A percentile compares a stretch with the other conserved stretches of the same genome.
Conservation (phyloP, 176 grass and related monocot species). For the Oryza meridionalis region DNA sequence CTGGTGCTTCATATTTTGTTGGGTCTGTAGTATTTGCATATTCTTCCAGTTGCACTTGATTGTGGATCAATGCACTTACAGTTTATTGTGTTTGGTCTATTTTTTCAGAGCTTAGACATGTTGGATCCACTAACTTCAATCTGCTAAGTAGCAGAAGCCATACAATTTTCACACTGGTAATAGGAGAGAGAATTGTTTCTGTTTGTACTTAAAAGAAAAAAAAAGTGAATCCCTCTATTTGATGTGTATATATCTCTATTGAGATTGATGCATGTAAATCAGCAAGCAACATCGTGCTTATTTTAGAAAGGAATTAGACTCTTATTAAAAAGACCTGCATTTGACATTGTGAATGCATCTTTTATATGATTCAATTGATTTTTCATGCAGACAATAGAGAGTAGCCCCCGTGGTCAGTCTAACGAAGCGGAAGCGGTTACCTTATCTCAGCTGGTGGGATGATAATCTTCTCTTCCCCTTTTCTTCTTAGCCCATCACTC, state of each 20-base stretch:
- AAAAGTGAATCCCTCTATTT: neutral
- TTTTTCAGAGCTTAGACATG: conserved; percentile 76
- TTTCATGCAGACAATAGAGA: conserved; percentile 75
- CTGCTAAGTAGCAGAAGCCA: conserved; percentile 89
- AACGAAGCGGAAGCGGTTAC: conserved; percentile 70
- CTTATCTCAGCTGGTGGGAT: conserved; percentile 81
- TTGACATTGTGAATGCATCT: conserved; percentile 20
- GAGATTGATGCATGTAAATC: neutral
- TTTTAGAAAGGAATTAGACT: neutral
- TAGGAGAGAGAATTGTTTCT: neutral
- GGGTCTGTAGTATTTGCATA: neutral
- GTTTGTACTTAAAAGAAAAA: neutral
- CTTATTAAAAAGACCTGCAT: neutral
- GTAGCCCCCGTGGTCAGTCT: conserved; percentile 61
- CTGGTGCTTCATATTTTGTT: neutral
- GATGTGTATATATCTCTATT: neutral
- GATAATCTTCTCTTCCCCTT: neutral
- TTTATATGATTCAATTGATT: conserved; percentile 2
- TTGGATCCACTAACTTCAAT: conserved; percentile 88
- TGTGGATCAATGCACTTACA: conserved; percentile 2
- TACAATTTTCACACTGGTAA: conserved; percentile 95
- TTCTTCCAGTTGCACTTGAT: neutral
- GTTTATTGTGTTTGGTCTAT: conserved; percentile 19
- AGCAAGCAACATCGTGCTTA: neutral
- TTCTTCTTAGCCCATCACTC: conserved; percentile 16